phyloP scores from a whole-genome alignment of 257 asterid species.

The Solanum pennellii region DNA sequence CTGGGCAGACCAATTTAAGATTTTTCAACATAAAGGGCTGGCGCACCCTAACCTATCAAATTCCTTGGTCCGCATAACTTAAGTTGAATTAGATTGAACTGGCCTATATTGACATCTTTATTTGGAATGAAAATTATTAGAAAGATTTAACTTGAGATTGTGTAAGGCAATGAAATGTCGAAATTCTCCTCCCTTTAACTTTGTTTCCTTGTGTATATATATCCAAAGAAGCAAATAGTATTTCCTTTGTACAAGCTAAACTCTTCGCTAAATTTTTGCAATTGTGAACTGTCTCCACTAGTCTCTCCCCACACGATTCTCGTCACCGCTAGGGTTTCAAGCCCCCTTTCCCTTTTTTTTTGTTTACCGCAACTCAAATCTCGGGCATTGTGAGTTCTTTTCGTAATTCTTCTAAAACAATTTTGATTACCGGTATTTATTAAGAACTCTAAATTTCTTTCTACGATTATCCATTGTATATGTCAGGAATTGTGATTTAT shows the following conservation, averaged over 20 bases:
- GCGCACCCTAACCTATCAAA: neutral
- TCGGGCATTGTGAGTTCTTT: neutral
- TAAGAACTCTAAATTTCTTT: neutral
- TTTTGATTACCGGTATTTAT: neutral
- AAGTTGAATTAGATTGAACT: neutral
- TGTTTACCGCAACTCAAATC: neutral
- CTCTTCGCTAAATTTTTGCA: neutral
- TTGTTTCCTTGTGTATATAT: neutral
- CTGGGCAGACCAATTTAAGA: neutral
- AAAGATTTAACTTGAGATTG: neutral
- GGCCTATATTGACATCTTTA: neutral
- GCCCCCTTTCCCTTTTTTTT: neutral
- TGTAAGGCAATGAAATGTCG: neutral
- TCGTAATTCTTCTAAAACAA: neutral
- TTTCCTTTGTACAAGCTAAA: neutral
- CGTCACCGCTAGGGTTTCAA: neutral
- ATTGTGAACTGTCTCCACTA: neutral
- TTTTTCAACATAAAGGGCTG: neutral
- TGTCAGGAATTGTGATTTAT: neutral
- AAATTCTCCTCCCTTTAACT: neutral
- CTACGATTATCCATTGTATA: neutral
- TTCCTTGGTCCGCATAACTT: neutral
- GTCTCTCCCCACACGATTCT: too few relatives aligned
- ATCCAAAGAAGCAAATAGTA: neutral
- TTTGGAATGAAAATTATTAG: neutral